Base-by-base conservation (phyloP, 2,329 filamentous ascomycete species). In the Xylaria polymorpha region DNA sequence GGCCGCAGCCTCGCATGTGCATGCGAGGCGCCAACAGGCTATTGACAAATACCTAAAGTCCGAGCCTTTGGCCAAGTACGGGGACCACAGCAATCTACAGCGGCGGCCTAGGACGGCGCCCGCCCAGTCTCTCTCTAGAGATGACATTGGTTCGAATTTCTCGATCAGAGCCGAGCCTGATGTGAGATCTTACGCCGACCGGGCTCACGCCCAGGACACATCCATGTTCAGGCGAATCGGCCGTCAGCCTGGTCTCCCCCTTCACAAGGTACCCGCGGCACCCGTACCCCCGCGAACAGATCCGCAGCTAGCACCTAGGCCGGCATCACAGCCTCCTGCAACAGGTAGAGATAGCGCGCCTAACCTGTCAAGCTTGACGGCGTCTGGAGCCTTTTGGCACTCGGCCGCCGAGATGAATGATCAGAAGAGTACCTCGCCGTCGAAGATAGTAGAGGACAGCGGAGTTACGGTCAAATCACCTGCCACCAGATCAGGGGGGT, bases 31-130 rank as follows among this genome's bases (percentile, higher is more conserved):
- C 25, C 74, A 76, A 48, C 50, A 55, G 22, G 57, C 48, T 6
- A 69, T 75, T 32, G 70, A 76, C 51, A 18, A 58, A 56, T 70
- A 51, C 37, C 56, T 74, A 20, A 50, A n/a, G 37, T 8, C 18
- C 4, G 57, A 66, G 15, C 20, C 51, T 12, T 10, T 22, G 6
- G 15, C 59, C 0, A n/a, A 10, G n/a, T 14, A 37, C 25, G 46
- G 48, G 4, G 32, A 64, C 39, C 12, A 2, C 1, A 29, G 37
- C 32, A 8, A 7, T 1, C 35, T 46, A 35, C 48, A 32, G n/a
- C 63, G 39, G 32, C 63, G 0, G 5, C 35, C 53, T 12, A 10
- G 0, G 2, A 50, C n/a, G 6, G 9, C 8, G 35, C 53, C 60
- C n/a, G 35, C 14, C 14, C 35, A 39, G 6, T 25, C 59, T 4